Evolutionary conservation across 306 rosid genomes (phyloP).

Genomic region (Dryas drummondii): DNA sequence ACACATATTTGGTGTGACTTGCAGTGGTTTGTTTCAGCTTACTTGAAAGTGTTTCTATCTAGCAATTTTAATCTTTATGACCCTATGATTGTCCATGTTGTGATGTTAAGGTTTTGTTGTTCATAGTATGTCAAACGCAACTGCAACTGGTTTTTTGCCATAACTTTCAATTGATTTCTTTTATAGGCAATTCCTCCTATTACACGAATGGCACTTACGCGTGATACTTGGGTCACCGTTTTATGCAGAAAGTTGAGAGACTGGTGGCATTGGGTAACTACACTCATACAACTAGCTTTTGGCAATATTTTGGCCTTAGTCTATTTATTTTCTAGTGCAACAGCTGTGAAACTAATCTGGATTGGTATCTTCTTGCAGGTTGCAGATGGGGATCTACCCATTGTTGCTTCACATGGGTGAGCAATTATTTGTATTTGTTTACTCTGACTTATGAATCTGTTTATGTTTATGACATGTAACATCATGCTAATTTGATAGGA

Average conservation of each 20-base stretch:
- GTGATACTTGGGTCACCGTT: constrained; percentile 93
- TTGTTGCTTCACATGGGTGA: constrained; percentile 98
- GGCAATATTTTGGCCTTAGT: constrained; percentile 8
- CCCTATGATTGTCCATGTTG: constrained; percentile 15
- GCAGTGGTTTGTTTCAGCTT: neutral
- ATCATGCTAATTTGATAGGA: constrained; percentile 51
- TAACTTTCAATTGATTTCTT: constrained; percentile 30
- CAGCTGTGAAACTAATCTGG: constrained; percentile 24
- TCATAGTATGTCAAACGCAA: constrained; percentile 14
- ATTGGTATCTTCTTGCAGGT: constrained; percentile 57
- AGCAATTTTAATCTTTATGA: neutral
- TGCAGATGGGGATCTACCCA: constrained; percentile 92
- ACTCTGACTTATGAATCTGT: constrained; percentile 25
- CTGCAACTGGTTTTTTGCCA: constrained; percentile 25
- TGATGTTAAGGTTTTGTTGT: constrained; percentile 18
- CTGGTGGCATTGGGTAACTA: constrained; percentile 99
- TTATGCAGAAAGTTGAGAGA: constrained; percentile 97
- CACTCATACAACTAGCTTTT: constrained; percentile 27
- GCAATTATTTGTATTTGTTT: constrained; percentile 26
- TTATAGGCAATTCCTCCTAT: constrained; percentile 96
- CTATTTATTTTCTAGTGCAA: constrained; percentile 20
- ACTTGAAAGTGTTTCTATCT: neutral
- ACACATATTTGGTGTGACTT: neutral
- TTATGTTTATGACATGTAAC: constrained; percentile 32
- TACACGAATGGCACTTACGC: constrained; percentile 96